A percentile compares a stretch with the other conserved stretches of the same genome.
phyloP scores from a whole-genome alignment of 2,329 filamentous ascomycete species.

The Hypoxylon sp. region DNA sequence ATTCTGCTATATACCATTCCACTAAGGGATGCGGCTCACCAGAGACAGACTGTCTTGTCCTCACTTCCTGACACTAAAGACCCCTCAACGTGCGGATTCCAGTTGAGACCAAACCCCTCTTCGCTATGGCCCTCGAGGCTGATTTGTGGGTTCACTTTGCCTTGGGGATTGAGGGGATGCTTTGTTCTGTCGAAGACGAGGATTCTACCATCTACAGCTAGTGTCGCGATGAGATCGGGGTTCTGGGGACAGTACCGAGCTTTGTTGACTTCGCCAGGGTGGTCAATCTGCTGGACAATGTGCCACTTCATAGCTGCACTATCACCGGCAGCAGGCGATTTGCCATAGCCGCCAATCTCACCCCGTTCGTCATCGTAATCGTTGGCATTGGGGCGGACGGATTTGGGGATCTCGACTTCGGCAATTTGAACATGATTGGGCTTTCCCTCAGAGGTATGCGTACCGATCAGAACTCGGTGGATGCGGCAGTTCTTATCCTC shows the following conservation, averaged over 20 bases:
- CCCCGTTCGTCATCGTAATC: slow-evolving; percentile 94
- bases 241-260: slow-evolving; percentile 98
- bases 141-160: slow-evolving; percentile 83
- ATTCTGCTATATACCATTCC: not conserved
- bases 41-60: slow-evolving; percentile 91
- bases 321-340: slow-evolving; percentile 67
- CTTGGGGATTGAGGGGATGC: slow-evolving; percentile 83
- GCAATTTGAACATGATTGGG: slow-evolving; percentile 96
- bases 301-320: slow-evolving; percentile 85
- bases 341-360: slow-evolving; percentile 94
- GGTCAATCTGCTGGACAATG: slow-evolving; percentile 95
- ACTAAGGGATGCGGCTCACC: slow-evolving; percentile 68
- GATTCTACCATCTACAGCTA: slow-evolving; percentile 88
- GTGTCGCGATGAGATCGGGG: slow-evolving; percentile 93
- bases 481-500: slow-evolving; percentile 89
- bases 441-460: slow-evolving; percentile 88
- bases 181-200: slow-evolving; percentile 97
- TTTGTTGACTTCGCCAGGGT: slow-evolving; percentile 98
- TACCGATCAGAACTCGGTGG: slow-evolving; percentile 92
- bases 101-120: slow-evolving; percentile 93
- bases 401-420: slow-evolving; percentile 91
- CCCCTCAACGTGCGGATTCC: slow-evolving; percentile 88
- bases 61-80: slow-evolving; percentile 91
- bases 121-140: slow-evolving; percentile 86
- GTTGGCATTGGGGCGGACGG: slow-evolving; percentile 77